phyloP scores from a whole-genome alignment of 805 yeast species.

The Nematodospora valgi region DNA sequence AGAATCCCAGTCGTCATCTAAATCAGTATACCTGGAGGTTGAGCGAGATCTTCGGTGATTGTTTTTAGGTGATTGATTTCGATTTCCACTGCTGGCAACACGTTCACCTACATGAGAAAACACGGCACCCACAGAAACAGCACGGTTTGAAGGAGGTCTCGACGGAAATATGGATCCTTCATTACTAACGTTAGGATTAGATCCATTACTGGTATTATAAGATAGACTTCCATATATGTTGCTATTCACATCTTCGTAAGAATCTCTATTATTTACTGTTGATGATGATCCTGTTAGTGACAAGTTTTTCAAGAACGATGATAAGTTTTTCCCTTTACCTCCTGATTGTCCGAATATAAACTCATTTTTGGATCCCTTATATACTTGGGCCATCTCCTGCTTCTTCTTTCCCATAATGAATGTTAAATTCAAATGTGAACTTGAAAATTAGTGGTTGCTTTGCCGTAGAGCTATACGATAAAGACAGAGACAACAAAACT shows the following conservation, averaged over 20 bases:
- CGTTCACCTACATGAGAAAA: background rate
- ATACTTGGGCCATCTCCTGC: conserved; percentile 44
- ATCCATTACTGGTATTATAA: conserved; percentile 2
- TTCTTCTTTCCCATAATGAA: conserved; percentile 38
- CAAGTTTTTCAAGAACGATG: conserved; percentile 47
- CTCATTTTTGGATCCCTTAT: conserved; percentile 43
- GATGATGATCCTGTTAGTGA: conserved; percentile 25
- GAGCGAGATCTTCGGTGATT: conserved; percentile 13
- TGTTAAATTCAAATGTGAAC: too few species aligned
- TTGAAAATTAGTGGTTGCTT: too few species aligned
- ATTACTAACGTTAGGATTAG: conserved; percentile 2
- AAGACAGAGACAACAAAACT: too few species aligned
- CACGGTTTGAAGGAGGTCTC: conserved; percentile 14
- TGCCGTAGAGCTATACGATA: too few species aligned
- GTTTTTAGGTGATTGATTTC: conserved; percentile 6
- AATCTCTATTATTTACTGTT: conserved; percentile 9
- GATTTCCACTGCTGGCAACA: conserved; percentile 5
- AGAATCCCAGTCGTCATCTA: conserved; percentile 92
- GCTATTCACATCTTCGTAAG: conserved; percentile 28
- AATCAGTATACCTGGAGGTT: conserved; percentile 53
- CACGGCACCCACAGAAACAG: conserved; percentile 20
- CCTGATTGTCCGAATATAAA: conserved; percentile 68
- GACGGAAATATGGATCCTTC: conserved; percentile 1
- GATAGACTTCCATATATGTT: conserved; percentile 37
- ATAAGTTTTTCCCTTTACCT: conserved; percentile 59